A percentile compares a stretch with the other conserved stretches of the same genome.
phyloP scores from a whole-genome alignment of 2,329 filamentous ascomycete species.

The Nigrograna mackinnonii region DNA sequence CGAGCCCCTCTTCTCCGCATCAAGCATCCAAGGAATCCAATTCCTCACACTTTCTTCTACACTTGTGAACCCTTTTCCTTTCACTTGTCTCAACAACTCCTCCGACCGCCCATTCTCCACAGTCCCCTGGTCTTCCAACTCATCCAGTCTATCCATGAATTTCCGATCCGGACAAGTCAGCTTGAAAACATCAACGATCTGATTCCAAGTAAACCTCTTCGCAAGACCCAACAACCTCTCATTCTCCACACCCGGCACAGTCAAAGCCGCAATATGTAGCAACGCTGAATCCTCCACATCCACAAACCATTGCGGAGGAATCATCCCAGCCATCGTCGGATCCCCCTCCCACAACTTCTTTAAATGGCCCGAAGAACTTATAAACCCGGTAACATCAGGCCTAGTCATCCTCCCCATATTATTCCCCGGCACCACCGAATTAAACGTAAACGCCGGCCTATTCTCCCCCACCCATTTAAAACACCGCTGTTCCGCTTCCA shows the following conservation, averaged over 20 bases:
- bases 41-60: conserved; percentile 14
- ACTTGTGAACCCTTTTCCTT: conserved; percentile 9
- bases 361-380: conserved; percentile 7
- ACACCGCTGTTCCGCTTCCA: conserved; percentile 44
- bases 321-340: conserved; percentile 2
- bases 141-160: conserved; percentile 20
- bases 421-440: conserved; percentile 33
- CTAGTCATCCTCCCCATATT: conserved; percentile 30
- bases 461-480: conserved; percentile 50
- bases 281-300: conserved; percentile 55
- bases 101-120: conserved; percentile 9
- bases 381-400: conserved; percentile 20
- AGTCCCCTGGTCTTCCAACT: conserved; percentile 7
- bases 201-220: conserved; percentile 47
- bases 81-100: conserved; percentile 14
- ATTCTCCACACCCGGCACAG: conserved; percentile 47
- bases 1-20: conserved; percentile 5
- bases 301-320: conserved; percentile 44
- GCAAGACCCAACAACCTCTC: conserved; percentile 58
- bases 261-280: conserved; percentile 54
- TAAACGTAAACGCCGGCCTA: conserved; percentile 46
- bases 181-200: conserved; percentile 40
- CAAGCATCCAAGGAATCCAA: conserved; percentile 7
- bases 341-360: conserved; percentile 15
- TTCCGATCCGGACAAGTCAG: conserved; percentile 41